Percentiles rank a stretch among this genome's conserved stretches.
Evolutionary conservation across 345 rosid species (phyloP).

Genomic region (Linum lewisii): DNA sequence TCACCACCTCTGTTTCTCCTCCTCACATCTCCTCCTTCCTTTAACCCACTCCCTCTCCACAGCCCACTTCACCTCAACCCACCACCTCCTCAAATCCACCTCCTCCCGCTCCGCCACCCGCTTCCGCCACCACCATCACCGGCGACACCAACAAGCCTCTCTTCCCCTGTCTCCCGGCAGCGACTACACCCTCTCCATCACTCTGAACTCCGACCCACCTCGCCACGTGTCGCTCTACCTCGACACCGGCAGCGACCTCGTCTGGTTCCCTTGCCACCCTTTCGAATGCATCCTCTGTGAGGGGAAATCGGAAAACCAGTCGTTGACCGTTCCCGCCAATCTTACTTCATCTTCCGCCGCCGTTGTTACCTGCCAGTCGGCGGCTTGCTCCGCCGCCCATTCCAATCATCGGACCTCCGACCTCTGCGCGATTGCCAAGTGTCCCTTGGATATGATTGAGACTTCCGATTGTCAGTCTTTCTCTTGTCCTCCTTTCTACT

Average conservation of each 20-base stretch:
- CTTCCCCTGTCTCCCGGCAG: slow-evolving; percentile 91
- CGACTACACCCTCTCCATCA: slow-evolving; percentile 70
- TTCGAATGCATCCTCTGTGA: slow-evolving; percentile 88
- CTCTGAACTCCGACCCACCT: slow-evolving; percentile 37
- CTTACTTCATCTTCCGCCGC: slow-evolving; percentile 38
- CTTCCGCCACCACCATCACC: slow-evolving; percentile 43
- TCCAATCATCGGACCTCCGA: slow-evolving; percentile 56
- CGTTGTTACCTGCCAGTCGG: slow-evolving; percentile 46
- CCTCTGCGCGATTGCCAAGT: slow-evolving; percentile 70
- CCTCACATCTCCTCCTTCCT: slow-evolving; percentile 35
- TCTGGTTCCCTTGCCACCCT: slow-evolving; percentile 94
- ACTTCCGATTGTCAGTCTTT: slow-evolving; percentile 54
- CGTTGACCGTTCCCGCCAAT: slow-evolving; percentile 14
- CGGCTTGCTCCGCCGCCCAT: slow-evolving; percentile 80
- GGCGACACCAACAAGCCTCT: slow-evolving; percentile 36
- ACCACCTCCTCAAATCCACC: slow-evolving; percentile 70
- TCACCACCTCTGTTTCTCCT: slow-evolving; percentile 14
- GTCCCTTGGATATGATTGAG: slow-evolving; percentile 78
- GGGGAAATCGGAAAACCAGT: slow-evolving; percentile 30
- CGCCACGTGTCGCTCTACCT: slow-evolving; percentile 63
- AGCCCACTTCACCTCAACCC: slow-evolving; percentile 44
- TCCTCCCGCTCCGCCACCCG: slow-evolving; percentile 69
- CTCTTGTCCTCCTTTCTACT: slow-evolving; percentile 75
- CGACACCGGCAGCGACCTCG: slow-evolving; percentile 97
- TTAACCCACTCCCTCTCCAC: slow-evolving; percentile 61